Percentiles rank a stretch among this genome's conserved stretches.
Conservation (phyloP, 495 filamentous ascomycete species). For the Penicillium canescens region DNA sequence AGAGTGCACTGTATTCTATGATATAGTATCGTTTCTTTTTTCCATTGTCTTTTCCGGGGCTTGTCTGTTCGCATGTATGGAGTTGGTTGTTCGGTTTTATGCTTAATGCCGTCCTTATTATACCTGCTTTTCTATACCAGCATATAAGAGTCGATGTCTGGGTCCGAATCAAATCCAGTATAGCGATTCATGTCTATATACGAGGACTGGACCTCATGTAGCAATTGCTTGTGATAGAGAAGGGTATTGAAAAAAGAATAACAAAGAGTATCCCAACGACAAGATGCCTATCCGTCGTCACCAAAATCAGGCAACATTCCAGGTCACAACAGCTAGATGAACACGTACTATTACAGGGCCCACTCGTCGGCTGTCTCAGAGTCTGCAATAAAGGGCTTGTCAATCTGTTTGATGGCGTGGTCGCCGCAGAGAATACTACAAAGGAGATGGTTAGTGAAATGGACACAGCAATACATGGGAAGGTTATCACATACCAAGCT, state of each 20-base stretch:
- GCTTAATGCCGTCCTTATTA: background rate
- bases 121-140: background rate
- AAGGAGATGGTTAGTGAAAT: conserved; percentile 11
- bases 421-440: conserved; percentile 81
- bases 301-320: no score
- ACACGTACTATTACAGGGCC: conserved; percentile 58
- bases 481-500: conserved; percentile 61
- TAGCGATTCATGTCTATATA: conserved; percentile 1
- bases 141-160: background rate
- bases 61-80: conserved; percentile 3
- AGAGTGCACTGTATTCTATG: background rate
- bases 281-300: background rate
- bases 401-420: conserved; percentile 87
- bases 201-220: conserved; percentile 1
- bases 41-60: background rate
- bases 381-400: conserved; percentile 80
- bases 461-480: background rate
- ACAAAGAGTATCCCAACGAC: background rate
- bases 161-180: conserved; percentile 1
- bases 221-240: conserved; percentile 4
- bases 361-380: conserved; percentile 78
- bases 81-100: background rate
- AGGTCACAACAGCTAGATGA: no score
- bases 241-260: conserved; percentile 17
- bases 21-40: background rate